A percentile compares a stretch with the other conserved stretches of the same genome.
Conservation (phyloP, 768 basidiomycete genomes). For the Xerocomellus chrysenteron region DNA sequence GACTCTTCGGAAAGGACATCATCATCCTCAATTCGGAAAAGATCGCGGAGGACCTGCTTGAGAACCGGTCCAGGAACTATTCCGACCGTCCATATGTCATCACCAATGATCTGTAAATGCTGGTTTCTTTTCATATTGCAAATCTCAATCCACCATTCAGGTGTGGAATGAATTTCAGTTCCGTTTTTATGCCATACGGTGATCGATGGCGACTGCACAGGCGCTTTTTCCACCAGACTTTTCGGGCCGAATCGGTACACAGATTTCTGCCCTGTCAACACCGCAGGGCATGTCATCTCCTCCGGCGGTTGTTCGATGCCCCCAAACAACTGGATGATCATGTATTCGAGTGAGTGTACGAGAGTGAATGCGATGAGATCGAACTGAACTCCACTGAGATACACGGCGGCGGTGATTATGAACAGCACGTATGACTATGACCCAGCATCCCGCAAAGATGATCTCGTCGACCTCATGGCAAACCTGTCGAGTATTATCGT, state of each 20-base stretch:
- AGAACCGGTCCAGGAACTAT: conserved; percentile 1
- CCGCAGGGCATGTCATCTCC: conserved; percentile 1
- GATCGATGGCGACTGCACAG: conserved; percentile 14
- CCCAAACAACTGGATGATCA: not conserved
- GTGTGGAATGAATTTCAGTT: not conserved
- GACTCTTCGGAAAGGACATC: not conserved
- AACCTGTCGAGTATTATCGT: not conserved
- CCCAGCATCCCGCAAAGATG: conserved; percentile 2
- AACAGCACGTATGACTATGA: conserved; percentile 7
- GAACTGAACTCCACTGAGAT: not conserved
- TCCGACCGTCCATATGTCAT: conserved; percentile 5
- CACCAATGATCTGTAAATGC: not conserved
- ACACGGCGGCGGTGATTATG: not conserved
- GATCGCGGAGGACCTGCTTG: conserved; percentile 3
- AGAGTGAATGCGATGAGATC: not conserved
- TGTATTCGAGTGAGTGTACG: conserved; percentile 6
- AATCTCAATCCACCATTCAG: not conserved
- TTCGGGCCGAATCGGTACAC: not conserved
- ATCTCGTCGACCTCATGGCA: not conserved
- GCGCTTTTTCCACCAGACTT: conserved; percentile 14
- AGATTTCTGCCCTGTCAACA: conserved; percentile 1
- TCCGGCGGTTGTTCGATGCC: not conserved
- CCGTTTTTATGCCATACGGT: not conserved
- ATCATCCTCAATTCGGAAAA: conserved; percentile 14
- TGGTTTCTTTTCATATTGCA: not conserved